Conservation (phyloP, 352 stramenopile genomes). For the Globisporangium splendens region DNA sequence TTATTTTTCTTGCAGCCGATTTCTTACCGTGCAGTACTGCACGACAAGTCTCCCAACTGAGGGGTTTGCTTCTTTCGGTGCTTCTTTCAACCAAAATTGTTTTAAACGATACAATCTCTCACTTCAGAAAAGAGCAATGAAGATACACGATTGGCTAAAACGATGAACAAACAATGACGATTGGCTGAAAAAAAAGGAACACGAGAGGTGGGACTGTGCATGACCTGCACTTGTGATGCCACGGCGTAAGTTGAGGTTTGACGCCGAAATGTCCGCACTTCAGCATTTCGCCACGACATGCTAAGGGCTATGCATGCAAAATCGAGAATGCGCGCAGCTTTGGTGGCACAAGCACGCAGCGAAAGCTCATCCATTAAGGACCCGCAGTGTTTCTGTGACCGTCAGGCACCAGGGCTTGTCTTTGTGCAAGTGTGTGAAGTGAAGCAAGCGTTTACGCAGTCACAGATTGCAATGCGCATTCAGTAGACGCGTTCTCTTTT, state of each 20-base stretch:
- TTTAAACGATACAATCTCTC: not conserved
- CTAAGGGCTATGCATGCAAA: not conserved
- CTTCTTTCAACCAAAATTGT: not conserved
- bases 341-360: not conserved
- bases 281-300: not conserved
- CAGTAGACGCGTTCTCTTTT: not conserved
- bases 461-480: not conserved
- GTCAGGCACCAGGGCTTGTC: not conserved
- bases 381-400: not conserved
- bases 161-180: not conserved
- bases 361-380: not conserved
- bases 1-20: not conserved
- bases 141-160: not conserved
- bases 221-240: constrained; percentile 9
- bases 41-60: not conserved
- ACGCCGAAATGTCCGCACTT: not conserved
- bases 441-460: not conserved
- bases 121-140: not conserved
- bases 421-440: not conserved
- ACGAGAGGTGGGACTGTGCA: not conserved
- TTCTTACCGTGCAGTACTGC: not conserved
- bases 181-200: constrained; percentile 5
- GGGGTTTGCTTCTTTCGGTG: not conserved
- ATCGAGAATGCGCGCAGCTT: no score
- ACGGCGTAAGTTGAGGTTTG: constrained; percentile 8